phyloP scores from a whole-genome alignment of 2,329 filamentous ascomycete species.

The Elsinoe batatas region DNA sequence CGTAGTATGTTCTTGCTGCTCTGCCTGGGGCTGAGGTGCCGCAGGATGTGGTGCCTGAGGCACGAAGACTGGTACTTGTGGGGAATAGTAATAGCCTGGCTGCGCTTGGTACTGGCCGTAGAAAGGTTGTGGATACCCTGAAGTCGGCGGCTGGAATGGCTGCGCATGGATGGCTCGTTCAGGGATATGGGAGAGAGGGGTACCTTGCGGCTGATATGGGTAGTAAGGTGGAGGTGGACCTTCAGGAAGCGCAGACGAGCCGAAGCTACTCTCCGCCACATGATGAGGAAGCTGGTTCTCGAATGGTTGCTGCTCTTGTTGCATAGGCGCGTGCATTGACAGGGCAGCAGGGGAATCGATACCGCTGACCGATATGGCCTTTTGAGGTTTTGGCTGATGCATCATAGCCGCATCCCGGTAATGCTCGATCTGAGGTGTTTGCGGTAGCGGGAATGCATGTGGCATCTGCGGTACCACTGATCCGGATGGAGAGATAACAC shows the following conservation, averaged over 20 bases:
- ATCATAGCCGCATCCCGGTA: slow-evolving; percentile 58
- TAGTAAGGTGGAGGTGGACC: slow-evolving; percentile 41
- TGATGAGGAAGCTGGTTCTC: slow-evolving; percentile 86
- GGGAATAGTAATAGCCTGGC: slow-evolving; percentile 61
- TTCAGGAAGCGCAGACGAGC: slow-evolving; percentile 35
- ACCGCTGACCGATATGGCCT: slow-evolving; percentile 82
- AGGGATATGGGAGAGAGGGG: slow-evolving; percentile 82
- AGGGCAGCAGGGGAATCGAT: slow-evolving; percentile 72
- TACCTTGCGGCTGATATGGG: slow-evolving; percentile 59
- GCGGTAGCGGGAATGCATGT: slow-evolving; percentile 44
- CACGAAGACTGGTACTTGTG: slow-evolving; percentile 27
- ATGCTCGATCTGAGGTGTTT: slow-evolving; percentile 50
- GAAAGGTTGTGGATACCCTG: slow-evolving; percentile 48
- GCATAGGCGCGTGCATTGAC: slow-evolving; percentile 49
- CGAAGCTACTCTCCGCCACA: slow-evolving; percentile 38
- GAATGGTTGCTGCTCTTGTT: slow-evolving; percentile 73
- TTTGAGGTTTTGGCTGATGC: slow-evolving; percentile 91
- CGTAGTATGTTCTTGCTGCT: slow-evolving; percentile 14
- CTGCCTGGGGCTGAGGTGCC: slow-evolving; percentile 25
- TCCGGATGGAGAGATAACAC: slow-evolving; percentile 24
- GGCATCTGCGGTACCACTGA: slow-evolving; percentile 39
- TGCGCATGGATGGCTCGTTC: slow-evolving; percentile 86
- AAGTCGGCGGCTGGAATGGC: slow-evolving; percentile 64
- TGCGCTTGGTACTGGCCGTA: slow-evolving; percentile 46
- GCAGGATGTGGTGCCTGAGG: slow-evolving; percentile 26